These are phyloP conservation scores for Spinacia oleracea DNA, from an alignment of 179 eudicot genomes.

Conservation along the genomic window DNA sequence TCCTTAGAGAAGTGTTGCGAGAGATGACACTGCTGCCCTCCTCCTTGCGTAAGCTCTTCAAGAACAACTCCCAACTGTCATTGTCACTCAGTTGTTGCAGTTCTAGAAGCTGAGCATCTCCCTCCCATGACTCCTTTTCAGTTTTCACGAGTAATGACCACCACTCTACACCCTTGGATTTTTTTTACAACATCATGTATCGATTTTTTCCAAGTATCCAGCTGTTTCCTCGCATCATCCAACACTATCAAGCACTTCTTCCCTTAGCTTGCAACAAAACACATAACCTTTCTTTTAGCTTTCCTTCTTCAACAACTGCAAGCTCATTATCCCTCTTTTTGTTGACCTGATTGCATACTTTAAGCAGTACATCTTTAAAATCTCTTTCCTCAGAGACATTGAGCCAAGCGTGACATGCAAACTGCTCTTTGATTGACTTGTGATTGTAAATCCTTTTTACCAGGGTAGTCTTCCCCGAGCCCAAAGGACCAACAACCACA, in stretches of 20 bases:
- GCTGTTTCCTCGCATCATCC: conserved; percentile 8
- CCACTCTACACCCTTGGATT: conserved; percentile 30
- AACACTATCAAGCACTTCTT: conserved; percentile 33
- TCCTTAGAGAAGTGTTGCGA: not conserved
- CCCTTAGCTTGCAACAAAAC: conserved; percentile 9
- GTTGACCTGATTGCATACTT: conserved; percentile 30
- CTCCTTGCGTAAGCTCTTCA: conserved; percentile 17
- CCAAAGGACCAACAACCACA: conserved; percentile 30
- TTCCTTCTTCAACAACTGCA: not conserved
- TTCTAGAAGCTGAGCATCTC: not conserved
- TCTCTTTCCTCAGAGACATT: conserved; percentile 19
- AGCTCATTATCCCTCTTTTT: conserved; percentile 18
- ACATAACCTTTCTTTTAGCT: conserved; percentile 15
- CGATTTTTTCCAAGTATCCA: conserved; percentile 14
- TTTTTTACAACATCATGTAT: conserved; percentile 21
- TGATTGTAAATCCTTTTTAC: conserved; percentile 32
- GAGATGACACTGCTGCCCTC: not conserved
- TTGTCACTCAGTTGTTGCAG: conserved; percentile 2
- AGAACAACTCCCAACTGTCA: conserved; percentile 35
- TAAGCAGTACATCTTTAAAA: conserved; percentile 20
- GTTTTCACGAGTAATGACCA: conserved; percentile 32
- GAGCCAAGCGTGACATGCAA: conserved; percentile 36
- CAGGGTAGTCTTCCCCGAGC: conserved; percentile 45
- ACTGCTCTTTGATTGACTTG: conserved; percentile 25
- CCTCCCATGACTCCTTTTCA: not conserved